Evolutionary conservation across 371 early-diverging fungal genomes (phyloP).

Genomic region (Rhizopus delemar): DNA sequence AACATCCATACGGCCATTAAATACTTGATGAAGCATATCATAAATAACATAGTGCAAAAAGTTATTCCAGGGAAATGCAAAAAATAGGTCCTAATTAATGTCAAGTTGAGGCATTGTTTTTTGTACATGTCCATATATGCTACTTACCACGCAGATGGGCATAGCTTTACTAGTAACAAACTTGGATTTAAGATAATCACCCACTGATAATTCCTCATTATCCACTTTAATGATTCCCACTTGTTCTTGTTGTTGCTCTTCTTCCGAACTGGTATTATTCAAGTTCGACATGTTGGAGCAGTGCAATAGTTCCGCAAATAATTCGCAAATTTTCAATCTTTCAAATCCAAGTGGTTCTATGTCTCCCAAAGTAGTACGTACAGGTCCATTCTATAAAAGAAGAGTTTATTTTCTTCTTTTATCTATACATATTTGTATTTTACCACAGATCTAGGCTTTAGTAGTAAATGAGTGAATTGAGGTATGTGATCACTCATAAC

Average conservation of each 20-base stretch:
- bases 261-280: slow-evolving; percentile 38
- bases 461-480: slow-evolving; percentile 65
- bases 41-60: slow-evolving; percentile 94
- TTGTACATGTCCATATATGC: neutral
- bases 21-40: slow-evolving; percentile 93
- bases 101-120: neutral
- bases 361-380: slow-evolving; percentile 68
- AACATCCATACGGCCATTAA: slow-evolving; percentile 73
- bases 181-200: slow-evolving; percentile 68
- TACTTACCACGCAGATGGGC: slow-evolving; percentile 52
- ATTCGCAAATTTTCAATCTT: slow-evolving; percentile 88
- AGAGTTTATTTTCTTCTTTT: neutral
- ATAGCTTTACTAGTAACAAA: slow-evolving; percentile 64
- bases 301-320: slow-evolving; percentile 92
- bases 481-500: slow-evolving; percentile 71
- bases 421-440: slow-evolving; percentile 2
- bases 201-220: slow-evolving; percentile 29
- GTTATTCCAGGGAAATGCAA: slow-evolving; percentile 91
- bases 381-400: slow-evolving; percentile 40
- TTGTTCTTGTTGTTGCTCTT: slow-evolving; percentile 23
- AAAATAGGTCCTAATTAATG: slow-evolving; percentile 72
- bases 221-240: neutral
- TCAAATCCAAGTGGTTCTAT: slow-evolving; percentile 87
- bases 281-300: slow-evolving; percentile 78
- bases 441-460: slow-evolving; percentile 59